Percentiles rank a stretch among this genome's conserved stretches.
phyloP scores from a whole-genome alignment of 1,284 basidiomycete species.

The Vanrija humicola region DNA sequence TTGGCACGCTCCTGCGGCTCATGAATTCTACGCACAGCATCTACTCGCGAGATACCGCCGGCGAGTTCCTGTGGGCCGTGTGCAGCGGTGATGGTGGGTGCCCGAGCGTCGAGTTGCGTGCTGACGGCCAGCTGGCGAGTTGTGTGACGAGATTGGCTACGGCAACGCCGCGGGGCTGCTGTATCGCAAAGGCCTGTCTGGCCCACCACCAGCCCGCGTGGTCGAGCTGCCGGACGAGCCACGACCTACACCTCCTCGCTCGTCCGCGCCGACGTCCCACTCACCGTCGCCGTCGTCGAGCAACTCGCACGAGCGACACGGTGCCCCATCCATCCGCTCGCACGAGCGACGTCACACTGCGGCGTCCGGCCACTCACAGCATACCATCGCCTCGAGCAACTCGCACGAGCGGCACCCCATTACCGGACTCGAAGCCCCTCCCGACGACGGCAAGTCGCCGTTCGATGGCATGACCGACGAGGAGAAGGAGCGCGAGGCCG shows the following conservation, averaged over 20 bases:
- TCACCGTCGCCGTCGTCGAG: background rate
- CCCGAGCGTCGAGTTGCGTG: background rate
- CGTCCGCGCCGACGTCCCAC: background rate
- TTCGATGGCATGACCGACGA: slow-evolving; percentile 73
- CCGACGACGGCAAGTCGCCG: slow-evolving; percentile 30
- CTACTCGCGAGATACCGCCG: slow-evolving; percentile 66
- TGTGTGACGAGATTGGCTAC: slow-evolving; percentile 76
- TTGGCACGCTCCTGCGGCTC: slow-evolving; percentile 76
- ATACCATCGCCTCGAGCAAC: background rate
- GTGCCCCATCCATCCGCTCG: background rate
- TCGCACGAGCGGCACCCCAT: slow-evolving; percentile 65
- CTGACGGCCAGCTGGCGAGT: slow-evolving; percentile 55
- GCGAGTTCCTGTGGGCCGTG: slow-evolving; percentile 79
- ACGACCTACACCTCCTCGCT: slow-evolving; percentile 41
- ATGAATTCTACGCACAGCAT: slow-evolving; percentile 67
- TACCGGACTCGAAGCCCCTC: slow-evolving; percentile 58
- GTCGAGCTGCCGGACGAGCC: slow-evolving; percentile 49
- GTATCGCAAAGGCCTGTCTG: slow-evolving; percentile 78
- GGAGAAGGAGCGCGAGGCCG: slow-evolving; percentile 85
- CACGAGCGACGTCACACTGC: background rate
- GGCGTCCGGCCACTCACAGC: background rate
- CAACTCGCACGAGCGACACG: background rate
- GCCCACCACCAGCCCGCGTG: slow-evolving; percentile 51
- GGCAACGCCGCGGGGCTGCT: slow-evolving; percentile 89
- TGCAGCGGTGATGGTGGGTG: slow-evolving; percentile 72